phyloP scores from a whole-genome alignment of 306 rosid species.

The Luffa aegyptiaca region DNA sequence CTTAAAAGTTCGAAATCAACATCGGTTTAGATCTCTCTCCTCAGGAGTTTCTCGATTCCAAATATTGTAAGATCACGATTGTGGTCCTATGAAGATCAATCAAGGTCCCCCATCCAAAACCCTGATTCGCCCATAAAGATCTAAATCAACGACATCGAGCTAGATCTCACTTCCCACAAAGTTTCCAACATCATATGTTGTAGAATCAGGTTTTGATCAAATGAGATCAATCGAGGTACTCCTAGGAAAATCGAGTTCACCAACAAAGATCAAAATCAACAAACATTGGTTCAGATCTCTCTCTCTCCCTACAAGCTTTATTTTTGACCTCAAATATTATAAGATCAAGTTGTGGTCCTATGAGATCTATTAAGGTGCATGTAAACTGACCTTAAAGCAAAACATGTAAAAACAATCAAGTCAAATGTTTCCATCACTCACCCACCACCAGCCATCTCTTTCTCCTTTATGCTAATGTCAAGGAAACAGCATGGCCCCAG shows the following conservation, averaged over 20 bases:
- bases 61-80: neutral
- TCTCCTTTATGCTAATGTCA: slow-evolving; percentile 47
- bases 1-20: neutral
- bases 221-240: neutral
- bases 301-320: neutral
- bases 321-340: neutral
- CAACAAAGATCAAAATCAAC: neutral
- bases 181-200: neutral
- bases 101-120: neutral
- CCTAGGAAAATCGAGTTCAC: neutral
- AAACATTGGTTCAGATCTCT: neutral
- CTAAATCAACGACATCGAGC: neutral
- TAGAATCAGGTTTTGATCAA: neutral
- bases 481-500: slow-evolving; percentile 27
- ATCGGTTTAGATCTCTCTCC: neutral
- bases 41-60: neutral
- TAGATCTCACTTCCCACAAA: neutral
- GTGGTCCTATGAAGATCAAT: neutral
- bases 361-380: neutral
- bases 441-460: slow-evolving; percentile 17
- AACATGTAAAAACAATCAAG: slow-evolving; percentile 18
- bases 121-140: neutral
- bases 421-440: slow-evolving; percentile 2
- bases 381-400: neutral
- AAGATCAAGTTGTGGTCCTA: neutral